Base-by-base conservation (phyloP, 1,139 yeast species). In the Lizanozyma gosingica region DNA sequence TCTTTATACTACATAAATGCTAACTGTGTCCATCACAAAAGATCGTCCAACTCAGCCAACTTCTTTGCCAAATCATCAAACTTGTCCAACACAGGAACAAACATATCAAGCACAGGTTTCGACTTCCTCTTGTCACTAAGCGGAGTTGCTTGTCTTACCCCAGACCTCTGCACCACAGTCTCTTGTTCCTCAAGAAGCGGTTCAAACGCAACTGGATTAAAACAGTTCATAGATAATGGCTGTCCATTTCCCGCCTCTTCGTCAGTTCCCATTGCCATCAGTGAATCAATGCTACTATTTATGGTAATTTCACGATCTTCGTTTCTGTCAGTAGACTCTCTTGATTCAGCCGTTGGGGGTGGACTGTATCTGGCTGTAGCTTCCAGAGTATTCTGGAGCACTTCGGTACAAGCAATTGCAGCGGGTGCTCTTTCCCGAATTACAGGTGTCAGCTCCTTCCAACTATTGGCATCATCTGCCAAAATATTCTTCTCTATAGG, bases 61-160 rank as follows among this genome's bases (percentile, higher is more conserved):
- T 63, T 65, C 40, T 66, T 71, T 1, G 73, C 72, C 46, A 69
- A 59, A 47, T 63, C 69, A 47, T 69, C 75, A 48, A 69, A 65
- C 46, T 66, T 65, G 2, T 73, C 73, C 37, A 69, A 55, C 4
- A 69, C 63, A 2, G 75, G 74, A 49, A 63, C 57, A 45, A 67
- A 69, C 72, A 66, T 67, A 33, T 68, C 73, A 43, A 67, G 71
- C 15, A 67, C 67, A 2, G 71, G 68, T 47, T 60, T 61, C 42
- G 60, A 56, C 42, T 63, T 61, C 15, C 69, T 44, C 41, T 11
- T 22, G 11, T 54, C 41, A 14, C 22, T 33, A 4, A 36, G 15
- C 4, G 39, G 22, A 15, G 35, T 46, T n/a, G n/a, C n/a, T n/a
- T n/a, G n/a, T n/a, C n/a, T n/a, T n/a, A n/a, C n/a, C n/a, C n/a